Conservation (phyloP, 345 rosid genomes). For the Pugionium cornutum region DNA sequence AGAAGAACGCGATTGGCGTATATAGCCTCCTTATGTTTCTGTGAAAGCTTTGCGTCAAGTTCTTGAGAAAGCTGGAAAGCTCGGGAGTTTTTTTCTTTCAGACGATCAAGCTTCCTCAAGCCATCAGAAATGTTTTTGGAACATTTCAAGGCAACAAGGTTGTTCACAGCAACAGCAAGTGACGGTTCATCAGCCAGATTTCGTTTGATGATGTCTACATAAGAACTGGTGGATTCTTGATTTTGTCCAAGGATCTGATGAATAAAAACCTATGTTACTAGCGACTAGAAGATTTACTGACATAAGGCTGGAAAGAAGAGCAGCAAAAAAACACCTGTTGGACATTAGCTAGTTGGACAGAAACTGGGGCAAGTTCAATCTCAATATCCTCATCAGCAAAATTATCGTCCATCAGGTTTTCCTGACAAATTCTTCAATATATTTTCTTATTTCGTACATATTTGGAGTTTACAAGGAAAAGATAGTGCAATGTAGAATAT, state of each 20-base stretch:
- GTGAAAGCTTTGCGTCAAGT: constrained; percentile 77
- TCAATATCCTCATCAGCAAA: constrained; percentile 81
- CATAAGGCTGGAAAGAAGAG: constrained; percentile 5
- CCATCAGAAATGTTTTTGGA: constrained; percentile 78
- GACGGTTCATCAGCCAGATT: constrained; percentile 84
- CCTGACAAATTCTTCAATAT: constrained; percentile 76
- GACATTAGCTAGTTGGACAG: constrained; percentile 86
- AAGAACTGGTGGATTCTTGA: constrained; percentile 66
- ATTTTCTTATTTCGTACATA: too few species aligned
- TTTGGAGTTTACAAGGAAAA: too few species aligned
- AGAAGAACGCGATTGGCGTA: constrained; percentile 79
- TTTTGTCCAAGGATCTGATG: constrained; percentile 69
- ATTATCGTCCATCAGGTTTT: constrained; percentile 71
- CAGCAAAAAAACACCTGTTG: constrained; percentile 59
- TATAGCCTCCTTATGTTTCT: constrained; percentile 72
- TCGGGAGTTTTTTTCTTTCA: constrained; percentile 63
- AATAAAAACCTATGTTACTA: constrained; percentile 30
- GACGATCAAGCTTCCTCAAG: constrained; percentile 79
- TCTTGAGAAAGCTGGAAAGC: constrained; percentile 62
- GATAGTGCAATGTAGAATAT: too few species aligned
- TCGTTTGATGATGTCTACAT: constrained; percentile 58
- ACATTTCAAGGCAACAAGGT: constrained; percentile 75
- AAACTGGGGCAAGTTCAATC: constrained; percentile 80
- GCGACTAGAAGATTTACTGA: background rate
- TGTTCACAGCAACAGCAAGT: constrained; percentile 83